These are phyloP conservation scores for Solanum tarijense DNA, from an alignment of 257 asterid species.

Conservation along the genomic window DNA sequence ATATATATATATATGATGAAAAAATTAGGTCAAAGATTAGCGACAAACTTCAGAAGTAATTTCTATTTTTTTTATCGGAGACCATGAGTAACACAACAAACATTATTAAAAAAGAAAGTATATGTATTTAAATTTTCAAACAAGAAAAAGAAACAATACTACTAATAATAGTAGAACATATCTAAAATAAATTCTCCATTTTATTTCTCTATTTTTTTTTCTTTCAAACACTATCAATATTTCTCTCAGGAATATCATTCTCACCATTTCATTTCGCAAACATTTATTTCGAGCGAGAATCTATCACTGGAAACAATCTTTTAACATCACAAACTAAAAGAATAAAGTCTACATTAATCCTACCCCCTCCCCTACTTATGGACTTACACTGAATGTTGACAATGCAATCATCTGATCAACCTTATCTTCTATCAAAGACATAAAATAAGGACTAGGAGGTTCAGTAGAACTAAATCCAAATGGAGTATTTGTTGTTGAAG, in stretches of 20 bases:
- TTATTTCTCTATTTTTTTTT: neutral
- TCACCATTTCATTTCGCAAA: neutral
- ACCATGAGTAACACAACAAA: neutral
- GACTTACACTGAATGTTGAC: neutral
- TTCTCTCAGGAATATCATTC: no score
- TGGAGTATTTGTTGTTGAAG: constrained; percentile 12
- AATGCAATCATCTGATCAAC: neutral
- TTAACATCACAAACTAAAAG: neutral
- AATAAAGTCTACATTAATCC: neutral
- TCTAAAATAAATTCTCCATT: neutral
- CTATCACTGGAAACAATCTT: neutral
- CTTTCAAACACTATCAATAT: neutral
- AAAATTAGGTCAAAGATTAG: neutral
- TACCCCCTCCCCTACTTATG: neutral
- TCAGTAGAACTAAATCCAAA: constrained; percentile 26
- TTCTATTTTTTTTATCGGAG: neutral
- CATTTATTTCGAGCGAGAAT: neutral
- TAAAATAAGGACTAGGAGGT: constrained; percentile 18
- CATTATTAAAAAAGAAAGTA: neutral
- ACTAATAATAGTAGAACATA: neutral
- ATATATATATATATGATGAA: neutral
- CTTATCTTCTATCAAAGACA: constrained; percentile 7
- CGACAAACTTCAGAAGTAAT: neutral
- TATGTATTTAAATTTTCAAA: neutral
- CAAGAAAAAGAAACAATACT: neutral